phyloP scores from a whole-genome alignment of 2,329 filamentous ascomycete species.

The Colletotrichum spinosum region DNA sequence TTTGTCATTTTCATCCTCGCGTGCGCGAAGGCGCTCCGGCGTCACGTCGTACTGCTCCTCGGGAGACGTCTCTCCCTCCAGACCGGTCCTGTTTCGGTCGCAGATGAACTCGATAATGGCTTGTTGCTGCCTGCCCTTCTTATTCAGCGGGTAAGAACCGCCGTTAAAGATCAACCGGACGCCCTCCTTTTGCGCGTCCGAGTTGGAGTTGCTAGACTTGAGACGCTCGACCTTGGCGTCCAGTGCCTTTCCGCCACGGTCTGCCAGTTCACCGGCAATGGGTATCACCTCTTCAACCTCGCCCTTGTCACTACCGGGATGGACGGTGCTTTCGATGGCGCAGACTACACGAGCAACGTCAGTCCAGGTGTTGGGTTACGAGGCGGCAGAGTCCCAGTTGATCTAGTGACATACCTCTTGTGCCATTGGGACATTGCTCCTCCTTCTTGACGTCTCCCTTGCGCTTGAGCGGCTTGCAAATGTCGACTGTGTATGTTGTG shows the following conservation, averaged over 20 bases:
- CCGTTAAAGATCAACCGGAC: constrained; percentile 75
- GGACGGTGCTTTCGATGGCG: constrained; percentile 73
- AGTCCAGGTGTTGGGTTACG: constrained; percentile 4
- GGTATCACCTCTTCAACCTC: constrained; percentile 71
- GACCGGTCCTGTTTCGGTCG: constrained; percentile 76
- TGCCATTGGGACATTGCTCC: constrained; percentile 75
- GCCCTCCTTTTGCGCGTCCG: constrained; percentile 77
- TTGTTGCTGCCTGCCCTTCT: constrained; percentile 70
- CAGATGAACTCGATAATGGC: constrained; percentile 90
- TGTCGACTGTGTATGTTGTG: constrained; percentile 84
- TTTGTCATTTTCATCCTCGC: constrained; percentile 48
- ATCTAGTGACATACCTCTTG: constrained; percentile 64
- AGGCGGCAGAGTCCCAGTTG: background rate
- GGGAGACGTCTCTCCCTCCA: constrained; percentile 75
- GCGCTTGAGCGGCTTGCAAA: constrained; percentile 76
- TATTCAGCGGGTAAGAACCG: constrained; percentile 66
- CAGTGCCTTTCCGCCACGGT: constrained; percentile 67
- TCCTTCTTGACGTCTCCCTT: constrained; percentile 65
- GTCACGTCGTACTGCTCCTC: constrained; percentile 63
- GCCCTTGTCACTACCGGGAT: constrained; percentile 58
- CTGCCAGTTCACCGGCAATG: constrained; percentile 78
- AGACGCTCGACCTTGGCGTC: constrained; percentile 76
- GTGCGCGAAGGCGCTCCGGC: constrained; percentile 40
- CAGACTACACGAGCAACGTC: constrained; percentile 70
- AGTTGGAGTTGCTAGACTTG: constrained; percentile 71